Evolutionary conservation across 306 rosid genomes (phyloP).

Genomic region (Elaeagnus macrophylla): DNA sequence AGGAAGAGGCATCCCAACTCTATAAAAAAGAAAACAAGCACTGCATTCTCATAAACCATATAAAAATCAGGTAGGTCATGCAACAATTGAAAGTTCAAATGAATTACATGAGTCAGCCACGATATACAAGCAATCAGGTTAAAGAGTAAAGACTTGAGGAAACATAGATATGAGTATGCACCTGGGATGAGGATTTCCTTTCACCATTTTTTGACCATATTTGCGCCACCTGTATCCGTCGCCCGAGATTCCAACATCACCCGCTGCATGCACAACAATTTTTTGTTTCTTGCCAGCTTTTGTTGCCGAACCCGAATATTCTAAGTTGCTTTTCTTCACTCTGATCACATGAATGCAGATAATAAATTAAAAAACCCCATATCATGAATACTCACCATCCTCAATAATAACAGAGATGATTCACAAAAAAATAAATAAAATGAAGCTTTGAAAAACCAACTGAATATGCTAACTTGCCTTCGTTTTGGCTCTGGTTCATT

Average conservation of each 20-base stretch:
- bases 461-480: constrained; percentile 45
- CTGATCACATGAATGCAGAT: constrained; percentile 40
- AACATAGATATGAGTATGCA: constrained; percentile 19
- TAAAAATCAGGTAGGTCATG: background rate
- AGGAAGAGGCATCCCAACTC: no score
- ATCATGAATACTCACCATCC: constrained; percentile 12
- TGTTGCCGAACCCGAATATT: constrained; percentile 30
- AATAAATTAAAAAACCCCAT: constrained; percentile 20
- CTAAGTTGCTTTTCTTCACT: constrained; percentile 58
- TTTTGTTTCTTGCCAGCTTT: constrained; percentile 70
- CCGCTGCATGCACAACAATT: constrained; percentile 84
- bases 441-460: constrained; percentile 11
- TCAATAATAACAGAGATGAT: background rate
- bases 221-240: constrained; percentile 98
- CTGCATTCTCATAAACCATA: background rate
- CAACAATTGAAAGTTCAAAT: background rate
- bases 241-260: constrained; percentile 84
- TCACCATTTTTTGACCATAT: constrained; percentile 98
- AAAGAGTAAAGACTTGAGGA: constrained; percentile 9
- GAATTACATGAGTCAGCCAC: background rate
- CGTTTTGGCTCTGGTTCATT: constrained; percentile 51
- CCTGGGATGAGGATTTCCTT: constrained; percentile 94
- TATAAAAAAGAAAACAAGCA: no score
- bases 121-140: constrained; percentile 8
- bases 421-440: background rate